Base-by-base conservation (phyloP, 352 stramenopile genomes). In the Plasmopara halstedii region DNA sequence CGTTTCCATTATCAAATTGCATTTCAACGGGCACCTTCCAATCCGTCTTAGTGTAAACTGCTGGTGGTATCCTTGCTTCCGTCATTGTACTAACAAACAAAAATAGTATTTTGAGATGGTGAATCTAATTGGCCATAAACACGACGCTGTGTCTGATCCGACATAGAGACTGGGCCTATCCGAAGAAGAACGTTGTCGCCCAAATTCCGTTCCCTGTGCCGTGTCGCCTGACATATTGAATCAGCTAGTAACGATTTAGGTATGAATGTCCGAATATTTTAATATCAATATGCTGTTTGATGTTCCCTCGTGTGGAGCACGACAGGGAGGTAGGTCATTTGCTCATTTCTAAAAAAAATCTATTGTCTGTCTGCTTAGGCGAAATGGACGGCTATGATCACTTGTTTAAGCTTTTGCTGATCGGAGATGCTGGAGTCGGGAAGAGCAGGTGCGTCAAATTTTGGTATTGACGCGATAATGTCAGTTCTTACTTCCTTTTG, bases 371-470 rank as follows among this genome's bases (percentile, higher is more conserved):
- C 11, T 52, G 38, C 51, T 51, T 19, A 46, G 53, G 21, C 47
- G 44, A 22, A 13, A 90, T 86, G 75, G 77, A 89, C 67, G 65
- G 74, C 32, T 98, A 98, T 71, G 95, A 99, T 67, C 92, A 98
- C 64, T 80, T 99, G 25, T 99, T 99, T 67, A 99, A 99, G 72
- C 76, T 99, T 31, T 69, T 99, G 41, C 84, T 98, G 39, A 98
- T 99, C 58, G 96, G 96, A 50, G 96, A 99, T 73, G 93, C 95
- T 19, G 95, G 88, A 41, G 95, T 99, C 20, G 96, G 96, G 70
- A 99, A 99, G 75, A 96, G 83, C 82, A 95, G 85, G 85, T 96
- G 57, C 4, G 59, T 46, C 13, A 1, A 25, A 22, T 19, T 11
- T 25, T 23, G 13, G 8, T 27, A 31, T 26, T 27, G 23, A 33